These are phyloP conservation scores for Pestalotiopsis sp. DNA, from an alignment of 2,329 filamentous ascomycete genomes.

Conservation along the genomic window DNA sequence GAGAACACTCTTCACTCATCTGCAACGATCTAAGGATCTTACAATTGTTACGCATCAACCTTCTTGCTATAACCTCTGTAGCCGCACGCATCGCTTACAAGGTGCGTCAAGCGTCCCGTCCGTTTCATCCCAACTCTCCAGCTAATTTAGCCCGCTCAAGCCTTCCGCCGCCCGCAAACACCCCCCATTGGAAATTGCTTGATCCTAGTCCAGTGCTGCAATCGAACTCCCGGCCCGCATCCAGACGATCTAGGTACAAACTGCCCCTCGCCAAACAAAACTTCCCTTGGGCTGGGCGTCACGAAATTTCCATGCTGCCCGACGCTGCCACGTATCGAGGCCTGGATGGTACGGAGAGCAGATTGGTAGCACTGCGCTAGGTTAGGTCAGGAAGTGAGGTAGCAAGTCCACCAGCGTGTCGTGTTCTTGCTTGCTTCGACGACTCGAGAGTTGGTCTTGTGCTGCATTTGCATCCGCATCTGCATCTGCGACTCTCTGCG, in stretches of 20 bases:
- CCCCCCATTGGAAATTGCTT: not conserved
- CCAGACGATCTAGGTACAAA: not conserved
- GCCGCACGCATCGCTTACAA: not conserved
- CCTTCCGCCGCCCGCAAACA: not conserved
- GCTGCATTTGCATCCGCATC: constrained; percentile 2
- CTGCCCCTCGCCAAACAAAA: not conserved
- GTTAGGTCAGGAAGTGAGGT: not conserved
- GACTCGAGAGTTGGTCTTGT: not conserved
- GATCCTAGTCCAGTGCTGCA: not conserved
- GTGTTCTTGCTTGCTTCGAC: not conserved
- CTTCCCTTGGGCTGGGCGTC: not conserved
- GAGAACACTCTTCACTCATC: not conserved
- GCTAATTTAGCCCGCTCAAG: not conserved
- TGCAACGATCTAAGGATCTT: not conserved
- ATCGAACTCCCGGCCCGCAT: not conserved
- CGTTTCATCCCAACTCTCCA: not conserved
- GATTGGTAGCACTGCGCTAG: constrained; percentile 1
- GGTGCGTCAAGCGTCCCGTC: not conserved
- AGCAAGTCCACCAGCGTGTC: not conserved
- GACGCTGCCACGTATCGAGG: not conserved
- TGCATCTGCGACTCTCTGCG: not conserved
- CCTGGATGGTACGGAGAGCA: not conserved
- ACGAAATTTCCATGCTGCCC: not conserved
- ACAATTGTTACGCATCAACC: not conserved
- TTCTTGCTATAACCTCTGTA: not conserved